Conservation (phyloP, 208 protist genomes). For the Tritrichomonas musculus region DNA sequence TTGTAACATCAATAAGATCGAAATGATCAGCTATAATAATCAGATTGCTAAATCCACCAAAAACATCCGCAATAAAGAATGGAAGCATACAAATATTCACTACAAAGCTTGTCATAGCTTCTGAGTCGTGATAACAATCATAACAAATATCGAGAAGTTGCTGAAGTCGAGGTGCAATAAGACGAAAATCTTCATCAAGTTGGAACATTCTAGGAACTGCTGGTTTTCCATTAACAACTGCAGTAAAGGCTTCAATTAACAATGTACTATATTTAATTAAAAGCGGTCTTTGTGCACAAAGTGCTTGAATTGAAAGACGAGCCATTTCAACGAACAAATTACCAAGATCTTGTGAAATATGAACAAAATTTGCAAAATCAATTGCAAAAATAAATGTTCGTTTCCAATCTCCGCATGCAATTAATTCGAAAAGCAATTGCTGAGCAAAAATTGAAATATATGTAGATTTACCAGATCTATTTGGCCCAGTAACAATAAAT, state of each 20-base stretch:
- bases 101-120: not conserved
- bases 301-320: not conserved
- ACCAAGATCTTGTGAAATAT: not conserved
- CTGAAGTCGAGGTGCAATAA: not conserved
- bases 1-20: not conserved
- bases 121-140: not conserved
- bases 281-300: not conserved
- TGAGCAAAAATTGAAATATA: not conserved
- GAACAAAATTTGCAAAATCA: not conserved
- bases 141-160: not conserved
- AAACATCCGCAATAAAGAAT: not conserved
- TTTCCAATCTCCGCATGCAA: not conserved
- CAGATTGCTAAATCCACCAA: not conserved
- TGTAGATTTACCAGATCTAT: not conserved
- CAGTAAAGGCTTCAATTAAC: not conserved
- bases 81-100: not conserved
- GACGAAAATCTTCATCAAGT: not conserved
- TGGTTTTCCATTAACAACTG: not conserved
- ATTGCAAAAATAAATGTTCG: not conserved
- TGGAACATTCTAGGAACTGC: not conserved
- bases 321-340: not conserved
- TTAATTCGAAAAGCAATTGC: not conserved
- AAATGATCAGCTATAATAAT: not conserved
- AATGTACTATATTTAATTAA: not conserved
- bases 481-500: not conserved